Base-by-base conservation (phyloP, 768 basidiomycete genomes). In the Lepiota subincarnata region DNA sequence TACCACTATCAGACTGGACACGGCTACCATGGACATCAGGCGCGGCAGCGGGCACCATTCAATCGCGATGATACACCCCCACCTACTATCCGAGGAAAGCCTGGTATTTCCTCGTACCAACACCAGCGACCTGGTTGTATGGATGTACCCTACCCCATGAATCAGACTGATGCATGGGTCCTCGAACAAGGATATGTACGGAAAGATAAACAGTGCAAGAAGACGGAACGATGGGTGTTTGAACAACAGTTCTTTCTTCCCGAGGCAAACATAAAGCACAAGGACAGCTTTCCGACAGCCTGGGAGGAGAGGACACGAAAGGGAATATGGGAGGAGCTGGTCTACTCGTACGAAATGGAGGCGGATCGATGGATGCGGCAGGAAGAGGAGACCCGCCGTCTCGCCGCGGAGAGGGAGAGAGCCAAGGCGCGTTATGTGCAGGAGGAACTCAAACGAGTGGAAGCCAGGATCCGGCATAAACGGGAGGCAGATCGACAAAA, bases 161-260 rank as follows among this genome's bases (percentile, higher is more conserved):
- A 69, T 10, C 62, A 74, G 20, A 72, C 78, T 7, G 76, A 73
- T 57, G 64, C 72, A 5, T 82, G 77, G 74, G 78, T 78, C 6
- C 71, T 74, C 46, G 78, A 83, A 55, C 81, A 84, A 64, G 78
- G 80, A 57, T 67, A 70, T 39, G 64, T 70, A 53, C 70, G 70
- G 41, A 69, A 72, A 51, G 71, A 70, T 41, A 73, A 70, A 53
- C 70, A 73, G 56, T 74, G 70, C 57, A 72, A 72, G 62, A 80
- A 75, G 59, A 82, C 81, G 28, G 80, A 84, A 49, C 75, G 78
- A 50, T 88, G 88, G 87, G 80, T 87, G 45, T 66, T 75, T 43
- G 75, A 82, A 59, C 82, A 83, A 60, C 83, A 82, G 65, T 63
- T 74, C 44, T 68, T 77, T 55, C 60, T 71, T 37, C 56, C 40